Evolutionary conservation across 2,329 filamentous ascomycete species (phyloP).

Genomic region (Curvularia verruculosa): DNA sequence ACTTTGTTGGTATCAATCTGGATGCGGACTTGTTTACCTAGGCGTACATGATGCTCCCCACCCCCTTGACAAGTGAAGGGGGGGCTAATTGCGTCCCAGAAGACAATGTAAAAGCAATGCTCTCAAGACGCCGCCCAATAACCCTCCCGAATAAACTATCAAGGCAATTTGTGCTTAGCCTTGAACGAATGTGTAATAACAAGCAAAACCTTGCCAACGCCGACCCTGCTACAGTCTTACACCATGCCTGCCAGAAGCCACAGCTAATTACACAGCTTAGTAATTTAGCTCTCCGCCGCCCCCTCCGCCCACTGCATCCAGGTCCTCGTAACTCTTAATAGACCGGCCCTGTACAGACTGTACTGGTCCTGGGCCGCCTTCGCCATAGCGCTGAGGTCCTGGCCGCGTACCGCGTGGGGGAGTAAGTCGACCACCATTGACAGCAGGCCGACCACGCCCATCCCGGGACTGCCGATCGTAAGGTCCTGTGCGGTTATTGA

Average conservation of each 20-base stretch:
- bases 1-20: slow-evolving; percentile 7
- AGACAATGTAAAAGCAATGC: neutral
- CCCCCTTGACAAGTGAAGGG: no score
- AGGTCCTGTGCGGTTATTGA: slow-evolving; percentile 49
- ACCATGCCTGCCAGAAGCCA: slow-evolving; percentile 8
- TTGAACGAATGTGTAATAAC: slow-evolving; percentile 19
- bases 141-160: slow-evolving; percentile 8
- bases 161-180: slow-evolving; percentile 18
- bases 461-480: slow-evolving; percentile 51
- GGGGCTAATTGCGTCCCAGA: slow-evolving; percentile 4
- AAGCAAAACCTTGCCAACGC: slow-evolving; percentile 22
- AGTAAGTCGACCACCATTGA: slow-evolving; percentile 56
- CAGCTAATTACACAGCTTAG: slow-evolving; percentile 49
- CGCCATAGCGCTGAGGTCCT: slow-evolving; percentile 71
- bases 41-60: slow-evolving; percentile 10
- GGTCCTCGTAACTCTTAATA: slow-evolving; percentile 95
- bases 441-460: slow-evolving; percentile 54
- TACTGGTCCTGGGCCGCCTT: slow-evolving; percentile 78
- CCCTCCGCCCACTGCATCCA: slow-evolving; percentile 72
- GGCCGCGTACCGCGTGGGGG: slow-evolving; percentile 56
- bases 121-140: slow-evolving; percentile 15
- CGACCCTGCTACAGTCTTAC: slow-evolving; percentile 20
- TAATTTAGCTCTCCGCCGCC: slow-evolving; percentile 90
- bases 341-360: slow-evolving; percentile 93
- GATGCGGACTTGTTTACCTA: slow-evolving; percentile 4